Conservation (phyloP, 192 early-diverging fungal species). For the Spinellus fusiger region DNA sequence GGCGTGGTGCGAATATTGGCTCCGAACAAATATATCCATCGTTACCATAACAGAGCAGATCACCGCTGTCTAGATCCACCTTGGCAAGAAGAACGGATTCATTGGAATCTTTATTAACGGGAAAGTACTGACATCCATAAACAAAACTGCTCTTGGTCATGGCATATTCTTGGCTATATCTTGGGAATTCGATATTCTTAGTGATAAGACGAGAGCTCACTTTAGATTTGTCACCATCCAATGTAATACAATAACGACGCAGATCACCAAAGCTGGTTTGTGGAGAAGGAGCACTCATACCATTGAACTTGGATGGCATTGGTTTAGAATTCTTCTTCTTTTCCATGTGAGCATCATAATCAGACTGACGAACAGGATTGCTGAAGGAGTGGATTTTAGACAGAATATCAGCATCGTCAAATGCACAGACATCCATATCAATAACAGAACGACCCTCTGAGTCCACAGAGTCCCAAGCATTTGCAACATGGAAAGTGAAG, state of each 20-base stretch:
- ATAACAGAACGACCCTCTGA: background rate
- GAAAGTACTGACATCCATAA: background rate
- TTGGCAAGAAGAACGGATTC: background rate
- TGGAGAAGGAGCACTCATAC: background rate
- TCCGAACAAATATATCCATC: constrained; percentile 26
- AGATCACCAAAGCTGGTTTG: constrained; percentile 4
- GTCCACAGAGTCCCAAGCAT: background rate
- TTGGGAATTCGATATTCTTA: background rate
- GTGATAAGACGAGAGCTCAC: background rate
- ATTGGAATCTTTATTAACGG: no score
- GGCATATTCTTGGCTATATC: background rate
- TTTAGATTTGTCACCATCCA: background rate
- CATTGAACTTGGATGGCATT: background rate
- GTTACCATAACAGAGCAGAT: background rate
- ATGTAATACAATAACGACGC: background rate
- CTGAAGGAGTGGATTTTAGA: background rate
- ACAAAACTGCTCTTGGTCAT: background rate
- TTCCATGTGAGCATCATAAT: background rate
- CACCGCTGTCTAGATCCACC: background rate
- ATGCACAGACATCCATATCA: constrained; percentile 5
- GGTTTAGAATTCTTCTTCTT: background rate
- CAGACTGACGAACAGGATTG: background rate
- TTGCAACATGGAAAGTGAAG: constrained; percentile 7
- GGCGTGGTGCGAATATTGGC: constrained; percentile 49
- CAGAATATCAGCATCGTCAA: background rate